Percentiles rank a stretch among this genome's conserved stretches.
Conservation (phyloP, 805 yeast species). For the Schwanniomyces polymorphus region DNA sequence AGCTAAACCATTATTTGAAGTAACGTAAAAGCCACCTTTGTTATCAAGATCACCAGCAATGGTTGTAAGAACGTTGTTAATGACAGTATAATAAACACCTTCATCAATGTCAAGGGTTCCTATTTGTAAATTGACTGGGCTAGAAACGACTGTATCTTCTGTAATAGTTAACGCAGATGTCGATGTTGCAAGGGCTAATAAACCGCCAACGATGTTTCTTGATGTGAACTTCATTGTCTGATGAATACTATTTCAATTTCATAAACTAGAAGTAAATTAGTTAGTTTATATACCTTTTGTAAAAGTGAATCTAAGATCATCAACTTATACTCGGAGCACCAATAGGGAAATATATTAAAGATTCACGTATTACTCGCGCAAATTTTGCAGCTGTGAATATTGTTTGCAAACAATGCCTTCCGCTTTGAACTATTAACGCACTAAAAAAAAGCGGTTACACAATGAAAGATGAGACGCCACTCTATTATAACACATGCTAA, state of each 20-base stretch:
- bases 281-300: not conserved
- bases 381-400: not conserved
- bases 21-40: constrained; percentile 23
- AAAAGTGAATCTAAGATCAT: not conserved
- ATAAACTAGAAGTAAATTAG: not conserved
- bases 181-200: not conserved
- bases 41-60: constrained; percentile 20
- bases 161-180: not conserved
- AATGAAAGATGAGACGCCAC: not conserved
- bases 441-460: not conserved
- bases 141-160: not conserved
- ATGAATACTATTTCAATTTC: not conserved
- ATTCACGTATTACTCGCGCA: not conserved
- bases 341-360: not conserved
- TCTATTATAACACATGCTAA: not conserved
- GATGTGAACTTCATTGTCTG: not conserved
- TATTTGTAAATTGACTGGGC: constrained; percentile 6
- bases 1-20: constrained; percentile 14
- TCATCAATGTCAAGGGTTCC: constrained; percentile 19
- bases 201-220: not conserved
- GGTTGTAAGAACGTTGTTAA: constrained; percentile 18
- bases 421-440: not conserved
- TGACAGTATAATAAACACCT: constrained; percentile 26
- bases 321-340: not conserved
- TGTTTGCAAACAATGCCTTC: not conserved